phyloP scores from a whole-genome alignment of 2,329 filamentous ascomycete genomes.

The Talaromyces sp. region DNA sequence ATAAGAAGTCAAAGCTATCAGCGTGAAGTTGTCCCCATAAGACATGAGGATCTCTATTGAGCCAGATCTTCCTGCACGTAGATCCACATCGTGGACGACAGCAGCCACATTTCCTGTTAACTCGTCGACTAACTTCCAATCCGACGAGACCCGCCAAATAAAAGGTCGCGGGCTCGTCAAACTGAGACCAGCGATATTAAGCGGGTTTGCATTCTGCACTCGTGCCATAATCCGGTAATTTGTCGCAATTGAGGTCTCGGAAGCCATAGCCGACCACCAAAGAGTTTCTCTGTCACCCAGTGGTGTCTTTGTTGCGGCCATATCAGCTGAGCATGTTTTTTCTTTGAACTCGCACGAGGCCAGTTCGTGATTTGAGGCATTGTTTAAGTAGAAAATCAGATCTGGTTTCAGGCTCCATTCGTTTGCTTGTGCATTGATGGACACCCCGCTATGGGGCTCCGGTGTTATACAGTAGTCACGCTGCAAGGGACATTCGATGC shows the following conservation, averaged over 20 bases:
- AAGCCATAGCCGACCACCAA: neutral
- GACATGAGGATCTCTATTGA: neutral
- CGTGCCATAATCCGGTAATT: neutral
- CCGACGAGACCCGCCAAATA: neutral
- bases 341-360: neutral
- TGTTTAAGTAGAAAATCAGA: neutral
- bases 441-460: neutral
- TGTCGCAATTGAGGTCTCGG: neutral
- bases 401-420: neutral
- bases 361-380: neutral
- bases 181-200: neutral
- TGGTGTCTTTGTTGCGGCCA: neutral
- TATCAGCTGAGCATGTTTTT: neutral
- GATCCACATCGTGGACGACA: neutral
- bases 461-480: neutral
- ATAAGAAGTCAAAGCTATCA: neutral
- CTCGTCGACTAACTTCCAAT: neutral
- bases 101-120: neutral
- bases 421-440: neutral
- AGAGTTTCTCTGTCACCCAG: neutral
- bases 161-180: neutral
- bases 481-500: neutral
- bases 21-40: neutral
- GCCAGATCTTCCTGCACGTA: neutral
- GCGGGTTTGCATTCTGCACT: neutral